Evolutionary conservation across 1,284 basidiomycete genomes (phyloP).

Genomic region (Ustilago curta): DNA sequence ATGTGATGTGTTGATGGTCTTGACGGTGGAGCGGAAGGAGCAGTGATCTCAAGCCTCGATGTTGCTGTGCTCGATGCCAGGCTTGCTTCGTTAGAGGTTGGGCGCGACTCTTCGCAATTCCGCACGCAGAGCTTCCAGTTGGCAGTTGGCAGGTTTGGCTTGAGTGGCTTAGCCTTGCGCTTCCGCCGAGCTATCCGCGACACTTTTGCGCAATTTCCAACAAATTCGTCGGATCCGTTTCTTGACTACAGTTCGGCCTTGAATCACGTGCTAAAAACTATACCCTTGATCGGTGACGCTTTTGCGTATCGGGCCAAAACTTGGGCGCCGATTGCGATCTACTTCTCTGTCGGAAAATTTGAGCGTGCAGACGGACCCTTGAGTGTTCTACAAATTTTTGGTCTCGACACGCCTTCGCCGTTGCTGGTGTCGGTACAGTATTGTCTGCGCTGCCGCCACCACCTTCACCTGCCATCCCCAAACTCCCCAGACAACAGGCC

Average conservation of each 20-base stretch:
- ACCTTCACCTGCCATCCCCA: too few species aligned
- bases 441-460: too few species aligned
- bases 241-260: background rate
- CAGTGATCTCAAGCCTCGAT: conserved; percentile 8
- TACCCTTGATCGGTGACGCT: background rate
- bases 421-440: background rate
- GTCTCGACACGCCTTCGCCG: too few species aligned
- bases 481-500: background rate
- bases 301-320: background rate
- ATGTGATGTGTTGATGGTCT: conserved; percentile 52
- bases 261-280: conserved; percentile 1
- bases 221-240: conserved; percentile 1
- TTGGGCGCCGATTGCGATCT: background rate
- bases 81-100: background rate
- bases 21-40: conserved; percentile 49
- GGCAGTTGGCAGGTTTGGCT: too few species aligned
- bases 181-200: background rate
- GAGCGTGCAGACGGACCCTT: conserved; percentile 8
- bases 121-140: too few species aligned
- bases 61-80: conserved; percentile 16
- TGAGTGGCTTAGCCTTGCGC: background rate
- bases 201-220: background rate
- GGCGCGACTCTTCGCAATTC: background rate
- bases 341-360: background rate
- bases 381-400: too few species aligned